A percentile compares a stretch with the other conserved stretches of the same genome.
These are phyloP conservation scores for Rhodomyrtus tomentosa DNA, from an alignment of 345 rosid species.

Conservation along the genomic window DNA sequence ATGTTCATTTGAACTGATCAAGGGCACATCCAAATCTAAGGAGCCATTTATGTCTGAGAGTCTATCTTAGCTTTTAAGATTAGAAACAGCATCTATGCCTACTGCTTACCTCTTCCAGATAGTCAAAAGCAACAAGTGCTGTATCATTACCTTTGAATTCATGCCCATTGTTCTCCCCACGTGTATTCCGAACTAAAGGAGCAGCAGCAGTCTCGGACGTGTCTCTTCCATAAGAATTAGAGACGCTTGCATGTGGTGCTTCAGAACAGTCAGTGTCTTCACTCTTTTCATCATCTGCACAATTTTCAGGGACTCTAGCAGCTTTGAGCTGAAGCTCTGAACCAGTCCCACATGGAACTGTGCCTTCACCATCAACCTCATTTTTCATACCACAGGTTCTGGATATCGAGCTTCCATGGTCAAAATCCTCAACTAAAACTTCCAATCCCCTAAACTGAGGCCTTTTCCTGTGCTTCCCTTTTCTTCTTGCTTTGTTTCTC, in stretches of 20 bases:
- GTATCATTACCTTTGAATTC: conserved; percentile 1
- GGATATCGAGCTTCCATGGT: background rate
- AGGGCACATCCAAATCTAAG: conserved; percentile 11
- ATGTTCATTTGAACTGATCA: conserved; percentile 16
- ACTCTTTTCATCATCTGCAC: background rate
- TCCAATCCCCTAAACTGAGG: conserved; percentile 4
- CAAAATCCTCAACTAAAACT: background rate
- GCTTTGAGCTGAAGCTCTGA: background rate
- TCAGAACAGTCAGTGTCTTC: background rate
- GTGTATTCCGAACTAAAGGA: background rate
- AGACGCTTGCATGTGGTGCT: background rate
- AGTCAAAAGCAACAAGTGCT: background rate
- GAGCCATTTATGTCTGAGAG: conserved; percentile 7
- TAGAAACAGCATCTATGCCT: background rate
- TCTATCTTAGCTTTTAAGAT: background rate
- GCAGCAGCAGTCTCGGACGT: conserved; percentile 1
- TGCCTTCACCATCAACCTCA: background rate
- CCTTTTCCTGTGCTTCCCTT: conserved; percentile 23
- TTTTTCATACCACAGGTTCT: background rate
- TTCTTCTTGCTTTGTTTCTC: conserved; percentile 25
- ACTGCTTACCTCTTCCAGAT: background rate
- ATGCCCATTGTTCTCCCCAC: conserved; percentile 5
- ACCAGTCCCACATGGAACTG: background rate
- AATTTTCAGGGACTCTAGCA: background rate
- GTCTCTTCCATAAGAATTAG: background rate